phyloP scores from a whole-genome alignment of 2,329 filamentous ascomycete genomes.

The Cercospora sojina region DNA sequence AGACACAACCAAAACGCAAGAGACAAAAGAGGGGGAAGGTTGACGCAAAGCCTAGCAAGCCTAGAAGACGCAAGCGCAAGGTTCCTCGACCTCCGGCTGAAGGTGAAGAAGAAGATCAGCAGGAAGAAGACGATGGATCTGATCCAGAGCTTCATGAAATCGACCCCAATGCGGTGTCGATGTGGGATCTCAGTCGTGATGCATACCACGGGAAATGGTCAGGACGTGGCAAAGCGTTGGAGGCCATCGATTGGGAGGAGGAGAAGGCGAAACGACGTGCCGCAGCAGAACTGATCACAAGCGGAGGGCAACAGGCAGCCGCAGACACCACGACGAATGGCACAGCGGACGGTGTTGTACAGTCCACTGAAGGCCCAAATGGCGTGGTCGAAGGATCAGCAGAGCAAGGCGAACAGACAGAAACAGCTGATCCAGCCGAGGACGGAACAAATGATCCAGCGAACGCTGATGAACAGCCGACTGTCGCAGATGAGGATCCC shows the following conservation, averaged over 20 bases:
- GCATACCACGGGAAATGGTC: constrained; percentile 64
- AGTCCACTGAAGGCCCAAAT: constrained; percentile 26
- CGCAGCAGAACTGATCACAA: constrained; percentile 38
- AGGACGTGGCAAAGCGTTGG: constrained; percentile 69
- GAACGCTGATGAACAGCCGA: background rate
- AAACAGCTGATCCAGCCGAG: background rate
- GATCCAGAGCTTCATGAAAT: constrained; percentile 49
- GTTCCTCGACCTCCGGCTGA: constrained; percentile 6
- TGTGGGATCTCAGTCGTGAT: constrained; percentile 71
- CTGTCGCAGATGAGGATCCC: constrained; percentile 13
- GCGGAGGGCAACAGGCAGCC: constrained; percentile 15
- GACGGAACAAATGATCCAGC: background rate
- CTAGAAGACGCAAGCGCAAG: constrained; percentile 3
- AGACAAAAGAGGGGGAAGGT: constrained; percentile 19
- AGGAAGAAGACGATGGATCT: constrained; percentile 27
- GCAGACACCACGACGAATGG: constrained; percentile 5
- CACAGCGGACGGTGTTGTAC: constrained; percentile 18
- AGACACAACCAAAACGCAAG: constrained; percentile 10
- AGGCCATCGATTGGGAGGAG: constrained; percentile 61
- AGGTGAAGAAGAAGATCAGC: constrained; percentile 14
- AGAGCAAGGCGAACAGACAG: constrained; percentile 9
- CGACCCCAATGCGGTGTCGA: constrained; percentile 65
- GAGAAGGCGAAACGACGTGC: constrained; percentile 44
- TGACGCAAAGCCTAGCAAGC: constrained; percentile 19
- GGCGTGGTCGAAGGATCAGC: constrained; percentile 15